Percentiles rank a stretch among this genome's conserved stretches.
Conservation (phyloP, 1,284 basidiomycete genomes). For the Fomitopsis betulina region DNA sequence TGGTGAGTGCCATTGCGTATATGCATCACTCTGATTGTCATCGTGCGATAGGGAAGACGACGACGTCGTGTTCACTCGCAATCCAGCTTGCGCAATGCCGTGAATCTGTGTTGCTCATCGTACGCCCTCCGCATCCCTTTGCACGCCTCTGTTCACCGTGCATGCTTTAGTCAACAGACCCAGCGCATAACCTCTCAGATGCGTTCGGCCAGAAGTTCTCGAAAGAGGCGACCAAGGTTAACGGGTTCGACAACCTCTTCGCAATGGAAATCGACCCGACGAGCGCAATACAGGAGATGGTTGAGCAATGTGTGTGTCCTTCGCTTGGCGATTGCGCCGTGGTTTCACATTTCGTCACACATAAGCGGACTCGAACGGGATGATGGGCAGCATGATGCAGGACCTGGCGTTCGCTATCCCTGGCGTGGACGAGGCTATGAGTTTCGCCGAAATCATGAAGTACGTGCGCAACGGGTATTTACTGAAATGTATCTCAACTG, state of each 20-base stretch:
- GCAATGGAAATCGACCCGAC: constrained; percentile 99
- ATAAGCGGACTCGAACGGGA: constrained; percentile 84
- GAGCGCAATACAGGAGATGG: constrained; percentile 97
- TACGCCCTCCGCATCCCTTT: constrained; percentile 35
- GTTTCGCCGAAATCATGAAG: constrained; percentile 99
- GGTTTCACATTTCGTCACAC: not conserved
- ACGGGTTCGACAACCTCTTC: constrained; percentile 94
- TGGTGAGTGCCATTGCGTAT: constrained; percentile 46
- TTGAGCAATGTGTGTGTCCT: constrained; percentile 76
- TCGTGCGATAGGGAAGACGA: constrained; percentile 75
- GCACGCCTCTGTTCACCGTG: not conserved
- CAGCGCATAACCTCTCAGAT: constrained; percentile 97
- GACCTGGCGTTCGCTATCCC: constrained; percentile 99
- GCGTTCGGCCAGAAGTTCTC: constrained; percentile 99
- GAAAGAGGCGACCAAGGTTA: constrained; percentile 99
- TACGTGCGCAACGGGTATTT: constrained; percentile 32
- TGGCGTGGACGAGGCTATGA: constrained; percentile 99
- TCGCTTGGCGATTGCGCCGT: no score
- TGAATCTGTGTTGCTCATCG: constrained; percentile 91
- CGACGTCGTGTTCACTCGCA: constrained; percentile 93
- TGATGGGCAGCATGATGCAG: constrained; percentile 99
- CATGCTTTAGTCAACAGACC: constrained; percentile 84
- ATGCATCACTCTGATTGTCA: not conserved
- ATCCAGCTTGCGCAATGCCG: constrained; percentile 86
- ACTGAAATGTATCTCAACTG: not conserved